These are phyloP conservation scores for Backusella luteola DNA, from an alignment of 192 early-diverging fungal species.

Conservation along the genomic window DNA sequence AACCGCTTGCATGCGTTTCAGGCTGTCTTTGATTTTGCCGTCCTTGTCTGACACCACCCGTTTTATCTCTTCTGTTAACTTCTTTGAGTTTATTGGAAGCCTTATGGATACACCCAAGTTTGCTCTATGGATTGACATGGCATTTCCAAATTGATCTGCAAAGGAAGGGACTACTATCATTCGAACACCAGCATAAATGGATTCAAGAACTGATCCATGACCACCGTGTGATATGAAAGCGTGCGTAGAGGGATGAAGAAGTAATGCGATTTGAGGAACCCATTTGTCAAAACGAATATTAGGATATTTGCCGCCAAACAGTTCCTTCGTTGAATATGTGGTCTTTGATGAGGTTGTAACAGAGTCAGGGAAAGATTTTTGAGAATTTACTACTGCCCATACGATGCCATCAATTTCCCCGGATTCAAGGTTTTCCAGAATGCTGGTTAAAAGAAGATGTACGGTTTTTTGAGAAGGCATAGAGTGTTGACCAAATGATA, in stretches of 20 bases:
- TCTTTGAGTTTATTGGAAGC: neutral
- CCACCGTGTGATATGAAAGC: constrained; percentile 35
- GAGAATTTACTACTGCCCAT: constrained; percentile 17
- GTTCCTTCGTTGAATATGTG: neutral
- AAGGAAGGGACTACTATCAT: constrained; percentile 32
- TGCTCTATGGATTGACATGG: neutral
- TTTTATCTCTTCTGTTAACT: neutral
- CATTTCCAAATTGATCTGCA: constrained; percentile 28
- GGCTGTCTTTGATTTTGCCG: neutral
- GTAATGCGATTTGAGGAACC: constrained; percentile 31
- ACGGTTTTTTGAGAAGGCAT: constrained; percentile 5
- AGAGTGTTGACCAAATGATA: constrained; percentile 32
- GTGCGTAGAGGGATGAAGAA: constrained; percentile 22
- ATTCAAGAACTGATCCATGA: constrained; percentile 26
- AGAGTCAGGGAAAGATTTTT: neutral
- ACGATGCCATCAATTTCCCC: constrained; percentile 34
- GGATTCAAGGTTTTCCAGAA: constrained; percentile 16
- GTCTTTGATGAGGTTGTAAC: neutral
- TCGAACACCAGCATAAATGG: constrained; percentile 25
- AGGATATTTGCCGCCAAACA: neutral
- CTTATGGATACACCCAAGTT: neutral
- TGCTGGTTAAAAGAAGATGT: constrained; percentile 15
- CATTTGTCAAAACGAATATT: neutral
- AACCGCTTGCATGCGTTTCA: neutral
- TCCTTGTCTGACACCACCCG: neutral